Base-by-base conservation (phyloP, 2,329 filamentous ascomycete species). In the Pseudomassariella vexata region DNA sequence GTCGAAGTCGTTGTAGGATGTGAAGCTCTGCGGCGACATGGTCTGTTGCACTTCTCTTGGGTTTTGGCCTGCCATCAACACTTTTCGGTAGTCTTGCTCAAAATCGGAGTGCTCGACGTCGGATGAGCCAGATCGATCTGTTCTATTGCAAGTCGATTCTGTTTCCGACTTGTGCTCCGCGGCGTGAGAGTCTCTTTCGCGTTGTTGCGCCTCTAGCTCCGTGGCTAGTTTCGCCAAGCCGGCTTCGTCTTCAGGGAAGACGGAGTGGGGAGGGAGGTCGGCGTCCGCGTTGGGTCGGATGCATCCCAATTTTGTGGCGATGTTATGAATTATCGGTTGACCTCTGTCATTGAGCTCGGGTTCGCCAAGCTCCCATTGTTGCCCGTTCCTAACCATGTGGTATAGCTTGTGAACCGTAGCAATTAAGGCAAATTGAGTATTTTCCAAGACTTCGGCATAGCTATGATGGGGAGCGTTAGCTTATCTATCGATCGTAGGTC, bases 351-450 rank as follows among this genome's bases (percentile, higher is more conserved):
- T 81, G 43, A 79, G 57, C 39, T 77, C 73, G 4, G 76, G 76
- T 46, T 79, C 74, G n/a, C 70, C 74, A 11, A 79, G 59, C 9
- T 75, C 70, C 76, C 76, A 81, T 3, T 62, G 49, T 45, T 79
- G 71, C 14, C 62, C 60, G 38, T 62, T 73, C 39, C 73, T 66
- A 27, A 81, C 68, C 75, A 81, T 80, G 32, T 66, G 63, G 52
- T 80, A 81, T 15, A 81, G 65, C 55, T 80, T 80, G 50, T 79
- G 75, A 2, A 79, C 73, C 14, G 76, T 79, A 34, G 74, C 73
- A 37, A 79, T 75, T 35, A 81, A 63, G 28, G 74, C 72, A 47
- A 78, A 75, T 48, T 80, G 76, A 2, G 74, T 79, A 56, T 79
- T 77, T 45, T 81, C 76, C 21, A 81, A 55, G 14, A 80, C 73